Base-by-base conservation (phyloP, 2,329 filamentous ascomycete genomes). In the Coniosporium tulheliwenetii region DNA sequence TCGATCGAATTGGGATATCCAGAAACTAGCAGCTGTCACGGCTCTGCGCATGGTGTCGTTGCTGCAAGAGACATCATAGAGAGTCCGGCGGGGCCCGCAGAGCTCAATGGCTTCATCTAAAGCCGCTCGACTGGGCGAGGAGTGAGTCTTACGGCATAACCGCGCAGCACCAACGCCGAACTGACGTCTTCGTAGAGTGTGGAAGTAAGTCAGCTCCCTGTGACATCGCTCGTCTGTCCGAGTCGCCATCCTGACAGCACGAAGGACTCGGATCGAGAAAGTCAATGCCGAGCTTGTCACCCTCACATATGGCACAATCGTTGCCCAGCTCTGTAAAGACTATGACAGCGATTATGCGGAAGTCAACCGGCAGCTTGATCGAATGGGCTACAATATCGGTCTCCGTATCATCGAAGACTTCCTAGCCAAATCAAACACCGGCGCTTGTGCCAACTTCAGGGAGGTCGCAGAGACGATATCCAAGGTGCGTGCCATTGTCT, bases 361-460 rank as follows among this genome's bases (percentile, higher is more conserved):
- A 60, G 89, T 98, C 58, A 98, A 98, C 66, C 86, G 89, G 61
- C 91, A 98, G 61, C 73, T 98, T 36, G 91, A 98, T 58, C 93
- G 89, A 65, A 98, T 98, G 91, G 91, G 91, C 41, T 95, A 96
- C 66, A 96, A 96, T 55, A 98, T 98, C 48, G 91, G 91, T 26
- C 71, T 96, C 55, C 83, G 91, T 32, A 66, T 98, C 49, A 95
- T 98, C 51, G 91, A 98, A 53, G 91, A 98, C 63, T 98, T 95
- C 55, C 77, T 98, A 13, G 91, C 91, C 52, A 96, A 95, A 62
- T 91, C 86, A 5, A 89, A 85, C 52, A 85, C 83, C 2, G 84
- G 85, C 51, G 75, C 86, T 48, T 98, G 91, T 62, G 72, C 77
- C 51, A 96, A 91, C 65, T 95, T 98, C 57, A 75, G 84, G 44